Conservation (phyloP, 208 protist species). For the Trypanosoma scelopori region DNA sequence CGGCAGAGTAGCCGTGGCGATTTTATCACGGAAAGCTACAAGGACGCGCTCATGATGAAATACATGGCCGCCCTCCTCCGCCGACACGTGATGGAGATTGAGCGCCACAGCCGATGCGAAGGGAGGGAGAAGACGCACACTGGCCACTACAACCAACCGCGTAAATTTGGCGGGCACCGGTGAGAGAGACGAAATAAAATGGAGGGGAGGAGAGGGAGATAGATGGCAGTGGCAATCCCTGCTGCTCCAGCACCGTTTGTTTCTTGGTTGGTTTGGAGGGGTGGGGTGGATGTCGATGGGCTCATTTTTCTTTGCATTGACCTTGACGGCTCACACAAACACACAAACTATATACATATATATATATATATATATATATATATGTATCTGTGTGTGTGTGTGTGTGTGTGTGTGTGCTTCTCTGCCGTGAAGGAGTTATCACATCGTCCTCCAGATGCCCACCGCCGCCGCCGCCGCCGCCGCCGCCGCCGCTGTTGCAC, state of each 20-base stretch:
- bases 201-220: neutral
- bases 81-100: slow-evolving; percentile 59
- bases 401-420: too few relatives aligned
- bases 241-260: neutral
- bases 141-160: neutral
- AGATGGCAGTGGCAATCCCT: neutral
- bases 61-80: slow-evolving; percentile 53
- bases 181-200: slow-evolving; percentile 2
- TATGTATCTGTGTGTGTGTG: too few relatives aligned
- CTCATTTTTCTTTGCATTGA: too few relatives aligned
- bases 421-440: too few relatives aligned
- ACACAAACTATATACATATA: too few relatives aligned
- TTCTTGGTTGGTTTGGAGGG: neutral
- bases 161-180: slow-evolving; percentile 7
- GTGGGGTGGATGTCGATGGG: slow-evolving; percentile 9
- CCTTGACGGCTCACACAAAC: neutral
- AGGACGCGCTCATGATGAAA: slow-evolving; percentile 88
- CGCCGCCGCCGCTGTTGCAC: too few relatives aligned
- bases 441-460: too few relatives aligned
- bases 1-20: slow-evolving; percentile 58
- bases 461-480: too few relatives aligned
- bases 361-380: too few relatives aligned
- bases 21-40: slow-evolving; percentile 73
- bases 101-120: slow-evolving; percentile 25
- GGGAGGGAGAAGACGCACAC: slow-evolving; percentile 18